Base-by-base conservation (phyloP, 257 asterid species). In the Petunia axillaris region DNA sequence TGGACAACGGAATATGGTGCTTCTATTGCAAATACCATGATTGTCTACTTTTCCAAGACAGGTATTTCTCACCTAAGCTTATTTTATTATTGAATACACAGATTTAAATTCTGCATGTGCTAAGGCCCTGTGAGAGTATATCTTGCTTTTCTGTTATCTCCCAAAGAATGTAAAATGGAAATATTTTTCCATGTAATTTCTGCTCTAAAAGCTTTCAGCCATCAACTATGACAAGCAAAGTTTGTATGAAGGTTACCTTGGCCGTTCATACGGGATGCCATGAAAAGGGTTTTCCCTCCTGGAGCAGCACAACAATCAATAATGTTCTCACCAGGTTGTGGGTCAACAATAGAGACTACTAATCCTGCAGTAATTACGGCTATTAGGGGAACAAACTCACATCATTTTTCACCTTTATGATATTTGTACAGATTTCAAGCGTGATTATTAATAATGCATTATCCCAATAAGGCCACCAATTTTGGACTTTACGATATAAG, bases 291-390 rank as follows among this genome's bases (percentile, higher is more conserved):
- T 89, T 95, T 95, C 78, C 99, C 99, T 65, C 99, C 99, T 39
- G 99, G 99, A 64, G 99, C 99, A 75, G 99, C 99, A 87, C 98
- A 95, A 79, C 98, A 95, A 88, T 95, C 99, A 74, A 95, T 84
- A 80, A 95, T 93, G 68, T 77, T 91, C 84, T 93, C 99, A 78
- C 98, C 97, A 35, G 97, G 94, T 59, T 87, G 91, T 74, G 99
- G 99, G 84, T 95, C 94, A 80, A 95, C 92, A 63, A 93, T 83
- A 57, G 82, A 85, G 75, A 95, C 95, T 77, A 90, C 94, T 89
- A 95, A 57, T 64, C 99, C 99, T 95, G 89, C 87, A 87, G 16
- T 41, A 63, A 71, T 43, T 13, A 68, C 46, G 76, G 65, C 65
- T 58, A 58, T 15, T 44, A 50, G 4, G 44, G 8, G 38, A 82